Base-by-base conservation (phyloP, 345 rosid genomes). In the Gossypioides kirkii region DNA sequence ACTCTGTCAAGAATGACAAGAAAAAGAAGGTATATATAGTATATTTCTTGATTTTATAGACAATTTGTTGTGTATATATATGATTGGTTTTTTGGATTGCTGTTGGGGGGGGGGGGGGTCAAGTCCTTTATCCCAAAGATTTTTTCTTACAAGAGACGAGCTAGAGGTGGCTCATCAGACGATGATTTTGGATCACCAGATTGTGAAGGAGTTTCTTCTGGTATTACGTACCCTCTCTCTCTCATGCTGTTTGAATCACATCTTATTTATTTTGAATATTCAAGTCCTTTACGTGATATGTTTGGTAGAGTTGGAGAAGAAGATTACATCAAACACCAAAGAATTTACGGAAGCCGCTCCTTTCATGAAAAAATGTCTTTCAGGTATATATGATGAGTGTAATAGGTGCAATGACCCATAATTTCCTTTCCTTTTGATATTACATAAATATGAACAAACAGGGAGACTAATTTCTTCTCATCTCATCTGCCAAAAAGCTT, bases 41-140 rank as follows among this genome's bases (percentile, higher is more conserved):
- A 41, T 10, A 56, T 22, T 55, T 42, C 55, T 14, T 17, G 22
- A 61, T 23, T 3, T 46, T 63, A 59, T 64, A 77, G 78, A 74
- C 71, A 75, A 69, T 64, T 22, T 13, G 10, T 22, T 1, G 26
- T 53, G 9, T 38, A n/a, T 32, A 22, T 10, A 54, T 54, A n/a
- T 52, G 7, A 16, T 54, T 46, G 50, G 14, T 55, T 18, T 55
- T 10, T 25, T n/a, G 10, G 1, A 25, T 8, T 2, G 22, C 61
- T 60, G 23, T 10, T 45, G 45, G 26, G 41, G 54, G 41, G 53
- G 41, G 53, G 60, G 73, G 25, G 25, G 25, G 2, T 22, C 20
- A 79, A 87, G 90, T 89, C 86, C 52, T 87, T 84, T 63, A 77
- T 89, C 67, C 96, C 96, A 9, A 92, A 87, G 87, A 83, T 88